Evolutionary conservation across 306 rosid genomes (phyloP).

Genomic region (Vigna mungo): DNA sequence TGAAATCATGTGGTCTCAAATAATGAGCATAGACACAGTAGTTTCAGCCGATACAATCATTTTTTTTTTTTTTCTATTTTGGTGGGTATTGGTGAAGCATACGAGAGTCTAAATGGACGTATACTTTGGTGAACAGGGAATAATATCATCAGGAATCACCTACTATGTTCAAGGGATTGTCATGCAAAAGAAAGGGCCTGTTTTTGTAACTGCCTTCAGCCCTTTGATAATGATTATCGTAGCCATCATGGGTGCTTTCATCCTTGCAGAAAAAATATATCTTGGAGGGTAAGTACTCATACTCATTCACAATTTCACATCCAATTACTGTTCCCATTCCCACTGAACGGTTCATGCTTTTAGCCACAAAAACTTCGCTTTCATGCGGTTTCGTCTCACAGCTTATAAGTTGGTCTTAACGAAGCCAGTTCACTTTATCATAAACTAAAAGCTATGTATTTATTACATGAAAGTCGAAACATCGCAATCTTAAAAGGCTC

Average conservation of each 20-base stretch:
- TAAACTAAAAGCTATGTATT: not conserved
- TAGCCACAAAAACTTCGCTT: conserved; percentile 30
- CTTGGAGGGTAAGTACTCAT: conserved; percentile 71
- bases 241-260: conserved; percentile 83
- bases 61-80: not conserved
- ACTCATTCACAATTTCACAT: not conserved
- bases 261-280: conserved; percentile 80
- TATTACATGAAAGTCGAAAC: conserved; percentile 25
- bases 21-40: not conserved
- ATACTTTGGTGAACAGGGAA: conserved; percentile 64
- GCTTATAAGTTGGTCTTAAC: not conserved
- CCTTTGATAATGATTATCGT: conserved; percentile 96
- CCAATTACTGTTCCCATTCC: not conserved
- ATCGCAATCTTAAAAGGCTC: conserved; percentile 32
- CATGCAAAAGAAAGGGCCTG: conserved; percentile 88
- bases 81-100: not conserved
- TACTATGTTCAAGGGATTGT: conserved; percentile 87
- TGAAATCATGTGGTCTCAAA: not conserved
- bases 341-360: conserved; percentile 6
- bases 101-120: not conserved
- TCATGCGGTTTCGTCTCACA: conserved; percentile 45
- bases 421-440: conserved; percentile 39
- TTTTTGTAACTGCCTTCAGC: conserved; percentile 93
- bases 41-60: not conserved
- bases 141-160: conserved; percentile 71